Conservation (phyloP, 495 filamentous ascomycete species). For the Aspergillus nidulans region DNA sequence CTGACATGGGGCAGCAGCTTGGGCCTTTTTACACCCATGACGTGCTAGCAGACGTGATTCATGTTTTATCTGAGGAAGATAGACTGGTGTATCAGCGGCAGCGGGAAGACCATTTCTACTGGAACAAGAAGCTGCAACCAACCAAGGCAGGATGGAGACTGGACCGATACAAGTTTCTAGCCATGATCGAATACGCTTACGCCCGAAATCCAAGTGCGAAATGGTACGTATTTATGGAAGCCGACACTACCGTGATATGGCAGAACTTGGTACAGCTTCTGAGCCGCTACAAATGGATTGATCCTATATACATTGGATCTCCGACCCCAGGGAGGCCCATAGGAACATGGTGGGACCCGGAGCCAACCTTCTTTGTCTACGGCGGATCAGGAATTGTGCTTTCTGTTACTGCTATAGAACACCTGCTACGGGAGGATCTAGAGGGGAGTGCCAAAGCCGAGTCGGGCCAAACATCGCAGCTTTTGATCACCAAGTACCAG, state of each 20-base stretch:
- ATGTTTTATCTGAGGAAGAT: slow-evolving; percentile 30
- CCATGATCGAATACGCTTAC: slow-evolving; percentile 55
- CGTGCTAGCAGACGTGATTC: slow-evolving; percentile 26
- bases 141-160: slow-evolving; percentile 46
- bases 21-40: slow-evolving; percentile 33
- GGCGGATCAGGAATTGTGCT: slow-evolving; percentile 52
- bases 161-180: slow-evolving; percentile 64
- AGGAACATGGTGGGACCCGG: slow-evolving; percentile 24
- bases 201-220: slow-evolving; percentile 45
- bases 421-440: slow-evolving; percentile 19
- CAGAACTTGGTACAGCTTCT: slow-evolving; percentile 55
- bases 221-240: slow-evolving; percentile 63
- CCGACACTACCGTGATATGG: slow-evolving; percentile 62
- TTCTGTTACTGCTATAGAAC: slow-evolving; percentile 44
- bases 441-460: slow-evolving; percentile 16
- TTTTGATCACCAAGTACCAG: slow-evolving; percentile 25
- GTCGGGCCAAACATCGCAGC: slow-evolving; percentile 22
- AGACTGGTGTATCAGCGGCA: slow-evolving; percentile 31
- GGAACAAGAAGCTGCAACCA: slow-evolving; percentile 7
- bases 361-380: slow-evolving; percentile 44
- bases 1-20: slow-evolving; percentile 35
- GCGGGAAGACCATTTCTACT: slow-evolving; percentile 5
- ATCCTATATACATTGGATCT: slow-evolving; percentile 51
- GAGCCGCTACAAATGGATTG: slow-evolving; percentile 41
- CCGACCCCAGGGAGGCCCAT: slow-evolving; percentile 32